Evolutionary conservation across 805 yeast genomes (phyloP).

Genomic region (Lipomyces spencermartinsiae): DNA sequence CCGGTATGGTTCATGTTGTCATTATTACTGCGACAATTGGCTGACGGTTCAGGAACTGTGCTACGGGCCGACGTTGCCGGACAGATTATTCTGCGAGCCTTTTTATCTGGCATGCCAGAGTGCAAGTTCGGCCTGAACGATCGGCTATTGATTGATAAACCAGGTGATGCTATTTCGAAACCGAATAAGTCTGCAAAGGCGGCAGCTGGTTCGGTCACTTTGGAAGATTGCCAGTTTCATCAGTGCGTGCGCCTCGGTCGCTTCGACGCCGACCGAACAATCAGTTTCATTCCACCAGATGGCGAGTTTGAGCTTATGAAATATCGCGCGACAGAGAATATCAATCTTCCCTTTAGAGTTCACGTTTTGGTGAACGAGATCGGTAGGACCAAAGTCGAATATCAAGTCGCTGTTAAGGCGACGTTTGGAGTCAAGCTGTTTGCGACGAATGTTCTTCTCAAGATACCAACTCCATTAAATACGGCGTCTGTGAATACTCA

Average conservation of each 20-base stretch:
- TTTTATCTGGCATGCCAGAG: conserved; percentile 79
- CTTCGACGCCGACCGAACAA: conserved; percentile 66
- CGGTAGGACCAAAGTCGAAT: conserved; percentile 57
- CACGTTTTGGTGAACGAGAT: conserved; percentile 59
- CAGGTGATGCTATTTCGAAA: conserved; percentile 37
- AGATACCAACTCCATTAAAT: conserved; percentile 72
- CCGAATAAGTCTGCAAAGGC: conserved; percentile 47
- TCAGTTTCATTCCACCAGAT: conserved; percentile 83
- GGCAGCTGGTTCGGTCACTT: conserved; percentile 57
- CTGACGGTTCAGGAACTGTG: conserved; percentile 49
- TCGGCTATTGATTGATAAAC: conserved; percentile 46
- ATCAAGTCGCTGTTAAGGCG: conserved; percentile 67
- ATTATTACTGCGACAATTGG: not conserved
- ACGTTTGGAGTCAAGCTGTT: conserved; percentile 58
- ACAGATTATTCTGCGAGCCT: conserved; percentile 69
- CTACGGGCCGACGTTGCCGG: conserved; percentile 80
- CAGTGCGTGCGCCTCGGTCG: conserved; percentile 76
- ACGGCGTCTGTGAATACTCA: conserved; percentile 55
- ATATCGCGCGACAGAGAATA: conserved; percentile 63
- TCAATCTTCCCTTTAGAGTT: conserved; percentile 74
- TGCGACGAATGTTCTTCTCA: conserved; percentile 68
- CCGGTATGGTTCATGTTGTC: conserved; percentile 49
- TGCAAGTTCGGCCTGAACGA: conserved; percentile 83
- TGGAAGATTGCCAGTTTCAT: conserved; percentile 82
- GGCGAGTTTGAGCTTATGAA: conserved; percentile 79